Base-by-base conservation (phyloP, 1,284 basidiomycete species). In the Mycena citricolor region DNA sequence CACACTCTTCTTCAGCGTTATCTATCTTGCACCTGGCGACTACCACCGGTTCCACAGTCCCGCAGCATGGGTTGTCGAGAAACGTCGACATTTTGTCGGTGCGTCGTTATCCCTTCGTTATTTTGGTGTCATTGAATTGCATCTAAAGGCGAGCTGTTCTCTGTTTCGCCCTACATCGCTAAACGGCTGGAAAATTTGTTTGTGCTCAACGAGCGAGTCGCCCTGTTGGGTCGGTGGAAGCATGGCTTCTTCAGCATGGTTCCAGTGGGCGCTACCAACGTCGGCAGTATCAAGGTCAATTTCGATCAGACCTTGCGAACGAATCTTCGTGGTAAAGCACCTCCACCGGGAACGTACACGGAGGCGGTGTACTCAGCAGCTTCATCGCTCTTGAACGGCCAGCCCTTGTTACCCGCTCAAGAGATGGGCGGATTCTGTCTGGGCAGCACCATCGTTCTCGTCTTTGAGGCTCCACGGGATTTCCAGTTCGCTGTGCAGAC, bases 11-110 rank as follows among this genome's bases (percentile, higher is more conserved):
- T 99, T 98, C 66, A 73, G 87, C 33, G 95, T 99, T 58, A 86
- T 99, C 55, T 99, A 99, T 69, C 86, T 99, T 42, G 95, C 95
- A 1, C 95, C 95, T 0, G 97, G 97, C 1, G 97, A 99, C 66
- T 99, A 99, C 65, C 95, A 99, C 62, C 83, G 94, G 28, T 99
- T 97, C 79, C 95, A 99, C 69, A 90, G 85, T 51, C 94, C 97
- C 0, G 84, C 91, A 2, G 86, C 89, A 4, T 98, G 95, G 97
- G 93, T 99, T 6, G 97, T 97, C 17, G 94, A 99, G 72, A 87
- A 90, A 57, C 73, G 95, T 43, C 71, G 95, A 22, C 95, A 99
- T 65, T 99, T 99, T 63, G 83, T 92, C 29, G 94, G 94, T 75
- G 84, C 89, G 64, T 73, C n/a, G 10, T 91, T 90, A 66, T 85